These are phyloP conservation scores for Vigna mungo DNA, from an alignment of 306 rosid species.

Conservation along the genomic window DNA sequence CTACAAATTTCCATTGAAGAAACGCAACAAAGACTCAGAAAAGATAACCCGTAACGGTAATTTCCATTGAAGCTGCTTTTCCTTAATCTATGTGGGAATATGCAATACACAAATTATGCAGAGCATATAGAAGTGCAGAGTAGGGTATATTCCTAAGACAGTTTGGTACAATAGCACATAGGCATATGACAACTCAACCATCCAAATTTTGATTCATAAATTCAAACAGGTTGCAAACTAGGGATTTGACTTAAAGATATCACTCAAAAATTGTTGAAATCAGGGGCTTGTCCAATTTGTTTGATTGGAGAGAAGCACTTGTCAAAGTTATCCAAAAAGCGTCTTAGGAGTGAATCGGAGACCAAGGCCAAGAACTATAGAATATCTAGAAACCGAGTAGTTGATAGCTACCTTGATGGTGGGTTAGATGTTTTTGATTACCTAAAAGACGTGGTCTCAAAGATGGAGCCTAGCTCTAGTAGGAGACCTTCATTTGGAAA, in stretches of 20 bases:
- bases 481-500: conserved; percentile 60
- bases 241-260: too few relatives aligned
- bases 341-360: conserved; percentile 49
- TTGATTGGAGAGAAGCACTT: too few relatives aligned
- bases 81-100: too few relatives aligned
- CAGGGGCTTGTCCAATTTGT: too few relatives aligned
- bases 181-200: too few relatives aligned
- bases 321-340: too few relatives aligned
- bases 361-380: conserved; percentile 58
- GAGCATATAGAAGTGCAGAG: background rate
- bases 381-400: conserved; percentile 67
- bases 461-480: conserved; percentile 74
- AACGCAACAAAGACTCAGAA: conserved; percentile 16
- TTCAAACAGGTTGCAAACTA: too few relatives aligned
- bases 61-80: background rate
- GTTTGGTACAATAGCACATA: background rate
- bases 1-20: background rate
- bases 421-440: conserved; percentile 57
- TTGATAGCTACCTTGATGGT: conserved; percentile 65
- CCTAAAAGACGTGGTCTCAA: conserved; percentile 47
- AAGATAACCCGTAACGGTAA: background rate
- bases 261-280: too few relatives aligned
- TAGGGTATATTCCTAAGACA: background rate
- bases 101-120: background rate
- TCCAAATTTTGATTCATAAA: too few relatives aligned